phyloP scores from a whole-genome alignment of 495 filamentous ascomycete genomes.

The Hypomontagnella monticulosa region DNA sequence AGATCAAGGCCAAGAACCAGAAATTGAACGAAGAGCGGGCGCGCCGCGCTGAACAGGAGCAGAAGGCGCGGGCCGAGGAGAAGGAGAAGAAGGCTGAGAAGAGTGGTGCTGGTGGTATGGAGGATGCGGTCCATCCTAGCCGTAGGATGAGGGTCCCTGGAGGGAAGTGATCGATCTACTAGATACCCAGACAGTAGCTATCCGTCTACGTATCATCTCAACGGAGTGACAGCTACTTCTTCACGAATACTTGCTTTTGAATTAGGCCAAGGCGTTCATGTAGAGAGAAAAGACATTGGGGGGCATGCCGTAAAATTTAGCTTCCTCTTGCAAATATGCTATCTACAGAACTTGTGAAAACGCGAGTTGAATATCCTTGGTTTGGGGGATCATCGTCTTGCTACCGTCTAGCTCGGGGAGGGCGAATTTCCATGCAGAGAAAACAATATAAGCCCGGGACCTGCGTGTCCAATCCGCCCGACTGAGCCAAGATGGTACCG shows the following conservation, averaged over 20 bases:
- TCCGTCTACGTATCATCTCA: background rate
- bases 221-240: background rate
- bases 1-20: conserved; percentile 85
- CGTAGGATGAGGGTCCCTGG: conserved; percentile 59
- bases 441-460: conserved; percentile 14
- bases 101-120: conserved; percentile 37
- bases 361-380: conserved; percentile 28
- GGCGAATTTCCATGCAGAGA: conserved; percentile 12
- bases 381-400: conserved; percentile 12
- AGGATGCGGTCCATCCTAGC: conserved; percentile 67
- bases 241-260: background rate
- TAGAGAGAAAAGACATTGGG: conserved; percentile 2
- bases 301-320: conserved; percentile 27
- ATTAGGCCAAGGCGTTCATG: background rate
- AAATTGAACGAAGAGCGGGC: conserved; percentile 85
- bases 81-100: conserved; percentile 49
- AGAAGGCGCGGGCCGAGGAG: conserved; percentile 60
- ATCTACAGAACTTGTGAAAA: conserved; percentile 47
- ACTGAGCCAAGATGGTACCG: conserved; percentile 10
- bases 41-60: conserved; percentile 60
- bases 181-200: conserved; percentile 15
- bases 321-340: conserved; percentile 43
- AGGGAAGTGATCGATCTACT: conserved; percentile 15
- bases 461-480: conserved; percentile 25
- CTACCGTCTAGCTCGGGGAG: conserved; percentile 20